phyloP scores from a whole-genome alignment of 1,284 basidiomycete genomes.

The Trichosporon asahii region DNA sequence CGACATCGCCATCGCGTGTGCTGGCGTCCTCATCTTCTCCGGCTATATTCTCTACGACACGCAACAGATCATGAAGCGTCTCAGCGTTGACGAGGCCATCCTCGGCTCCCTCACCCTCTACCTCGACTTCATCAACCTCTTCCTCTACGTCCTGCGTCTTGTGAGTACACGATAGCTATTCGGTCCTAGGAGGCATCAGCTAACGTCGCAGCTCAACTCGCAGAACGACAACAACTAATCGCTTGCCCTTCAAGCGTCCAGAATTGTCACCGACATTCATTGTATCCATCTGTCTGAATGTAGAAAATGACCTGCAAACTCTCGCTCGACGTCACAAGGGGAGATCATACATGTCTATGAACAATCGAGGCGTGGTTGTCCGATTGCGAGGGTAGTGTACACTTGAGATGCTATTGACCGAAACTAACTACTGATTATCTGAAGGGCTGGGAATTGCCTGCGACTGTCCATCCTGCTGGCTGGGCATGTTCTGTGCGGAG shows the following conservation, averaged over 20 bases:
- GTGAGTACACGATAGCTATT: constrained; percentile 23
- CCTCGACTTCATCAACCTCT: constrained; percentile 46
- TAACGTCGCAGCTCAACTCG: neutral
- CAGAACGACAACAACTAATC: constrained; percentile 6
- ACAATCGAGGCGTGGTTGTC: neutral
- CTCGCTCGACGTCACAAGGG: neutral
- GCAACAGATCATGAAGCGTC: constrained; percentile 52
- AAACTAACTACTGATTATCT: neutral
- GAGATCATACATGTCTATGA: neutral
- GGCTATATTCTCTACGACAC: constrained; percentile 51
- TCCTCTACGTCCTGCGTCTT: constrained; percentile 48
- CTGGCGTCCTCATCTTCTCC: constrained; percentile 49
- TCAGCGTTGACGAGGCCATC: constrained; percentile 50
- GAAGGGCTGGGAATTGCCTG: too few relatives aligned
- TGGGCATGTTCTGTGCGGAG: neutral
- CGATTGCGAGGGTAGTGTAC: neutral
- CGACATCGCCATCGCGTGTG: constrained; percentile 48
- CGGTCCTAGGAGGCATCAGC: neutral
- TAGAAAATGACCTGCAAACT: neutral
- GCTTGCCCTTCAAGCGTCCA: neutral
- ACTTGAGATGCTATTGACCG: neutral
- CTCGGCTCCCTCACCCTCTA: constrained; percentile 34
- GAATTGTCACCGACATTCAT: neutral
- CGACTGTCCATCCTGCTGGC: neutral
- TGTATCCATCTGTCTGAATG: neutral